Conservation (phyloP, 164 flowering plant genomes). For the Stephania japonica region DNA sequence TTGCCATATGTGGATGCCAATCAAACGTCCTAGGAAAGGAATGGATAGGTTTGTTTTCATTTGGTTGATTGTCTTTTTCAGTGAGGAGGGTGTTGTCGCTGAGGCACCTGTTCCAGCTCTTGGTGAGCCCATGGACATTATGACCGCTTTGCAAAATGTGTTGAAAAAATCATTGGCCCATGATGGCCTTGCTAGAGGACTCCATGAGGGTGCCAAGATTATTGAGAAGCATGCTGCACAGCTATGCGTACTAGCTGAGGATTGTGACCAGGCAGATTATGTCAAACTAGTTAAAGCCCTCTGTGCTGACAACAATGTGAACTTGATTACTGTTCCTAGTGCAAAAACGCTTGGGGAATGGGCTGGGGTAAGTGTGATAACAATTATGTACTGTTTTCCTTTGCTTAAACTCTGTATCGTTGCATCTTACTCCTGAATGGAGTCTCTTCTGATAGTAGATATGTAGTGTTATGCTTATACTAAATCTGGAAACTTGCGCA, state of each 20-base stretch:
- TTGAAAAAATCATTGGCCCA: constrained; percentile 65
- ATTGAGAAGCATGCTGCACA: constrained; percentile 80
- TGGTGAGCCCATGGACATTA: constrained; percentile 58
- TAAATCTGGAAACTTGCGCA: not conserved
- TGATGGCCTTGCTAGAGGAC: constrained; percentile 66
- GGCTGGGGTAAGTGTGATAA: constrained; percentile 62
- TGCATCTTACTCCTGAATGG: not conserved
- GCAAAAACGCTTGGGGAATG: constrained; percentile 86
- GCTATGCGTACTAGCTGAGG: constrained; percentile 77
- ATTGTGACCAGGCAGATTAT: constrained; percentile 71
- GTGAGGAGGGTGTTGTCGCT: constrained; percentile 34
- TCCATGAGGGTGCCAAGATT: constrained; percentile 73
- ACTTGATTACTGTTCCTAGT: constrained; percentile 64
- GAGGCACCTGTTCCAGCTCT: constrained; percentile 38
- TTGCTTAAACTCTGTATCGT: no score
- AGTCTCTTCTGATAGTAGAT: not conserved
- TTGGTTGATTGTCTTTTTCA: constrained; percentile 15
- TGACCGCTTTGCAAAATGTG: constrained; percentile 58
- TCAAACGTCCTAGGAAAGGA: not conserved
- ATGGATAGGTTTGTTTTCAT: not conserved
- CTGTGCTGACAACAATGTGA: constrained; percentile 70
- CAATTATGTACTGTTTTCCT: not conserved
- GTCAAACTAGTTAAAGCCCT: constrained; percentile 70
- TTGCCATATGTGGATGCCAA: not conserved
- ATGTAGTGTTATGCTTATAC: not conserved